Evolutionary conservation across 208 protist species (phyloP), one percentile per base, ranked within the genome.

Genomic region (Kentomonas sorsogonicus): DNA sequence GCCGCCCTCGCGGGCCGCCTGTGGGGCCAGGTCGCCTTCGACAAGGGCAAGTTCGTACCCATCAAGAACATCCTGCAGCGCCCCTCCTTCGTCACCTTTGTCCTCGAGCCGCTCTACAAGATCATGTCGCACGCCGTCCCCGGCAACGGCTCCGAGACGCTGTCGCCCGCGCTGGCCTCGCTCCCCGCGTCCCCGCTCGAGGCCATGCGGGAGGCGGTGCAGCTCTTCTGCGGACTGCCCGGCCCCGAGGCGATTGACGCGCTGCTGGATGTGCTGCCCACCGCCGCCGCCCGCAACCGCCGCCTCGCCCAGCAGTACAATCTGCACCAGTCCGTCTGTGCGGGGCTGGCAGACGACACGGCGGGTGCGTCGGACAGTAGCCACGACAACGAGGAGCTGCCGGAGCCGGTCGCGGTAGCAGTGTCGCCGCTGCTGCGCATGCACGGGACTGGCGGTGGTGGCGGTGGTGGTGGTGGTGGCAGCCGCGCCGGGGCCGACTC

Each of bases 101-200:
- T 99, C 40, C 72, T 99, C 2, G 93, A 99, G 61, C 98, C 98
- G 0, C 62, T 99, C 11, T 99, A 99, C 78, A 99, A 99, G 66
- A 90, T 99, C 41, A 84, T 94, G 15, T 59, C 82, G 9, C 78
- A 95, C 51, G 55, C 81, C 1, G 69, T 91, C 1, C 76, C 79
- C n/a, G 85, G 86, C 25, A 59, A 84, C 4, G 83, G 67, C 0
- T 60, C 72, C 23, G 39, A 70, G 26, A 64, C 67, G 40, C 73
- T 94, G 3, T 77, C 72, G 10, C 34, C 39, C 20, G 60, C 47
- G 22, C 71, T 94, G 20, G 50, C 70, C 31, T 65, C 63, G 38
- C 66, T 81, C 27, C 87, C 87, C 29, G 72, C 72, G 1, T 83
- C 79, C 10, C 83, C 87, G 25, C 53, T 90, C 20, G 45, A 55